Base-by-base conservation (phyloP, 1,284 basidiomycete genomes). In the Wolfiporia cocos region DNA sequence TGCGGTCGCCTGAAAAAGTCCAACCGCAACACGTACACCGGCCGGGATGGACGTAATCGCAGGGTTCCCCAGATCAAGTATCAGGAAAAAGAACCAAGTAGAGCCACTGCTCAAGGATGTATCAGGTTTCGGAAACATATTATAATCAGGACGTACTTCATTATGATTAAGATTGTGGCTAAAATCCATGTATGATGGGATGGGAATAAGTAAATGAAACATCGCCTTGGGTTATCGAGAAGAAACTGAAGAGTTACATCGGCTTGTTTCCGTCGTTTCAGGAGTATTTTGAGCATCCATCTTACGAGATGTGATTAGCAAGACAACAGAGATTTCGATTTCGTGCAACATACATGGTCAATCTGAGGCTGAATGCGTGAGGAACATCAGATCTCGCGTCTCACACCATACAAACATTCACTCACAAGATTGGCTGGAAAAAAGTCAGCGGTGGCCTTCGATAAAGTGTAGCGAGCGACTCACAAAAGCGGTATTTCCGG, bases 131-230 rank as follows among this genome's bases (percentile, higher is more conserved):
- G 36, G 23, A 6, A 17, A 6, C 21, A 12, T 2, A 24, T 2
- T 29, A 9, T 2, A 9, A 11, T 10, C 39, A 28, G 12, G 4
- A 63, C 76, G 49, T 53, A 90, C 85, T 81, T 92, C 24, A 97
- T 69, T 3, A 69, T 56, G 7, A 86, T 32, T 0, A 87, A 61
- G 34, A 96, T 53, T 1, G 78, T 75, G 0, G 92, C 50, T 12
- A 97, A 75, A 54, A 94, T 91, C 90, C 92, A 95, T 2, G 94
- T 98, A 59, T 98, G 93, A 51, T 92, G 89, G 0, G 91, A 85
- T 0, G 95, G 95, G 57, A 99, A 98, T 5, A 99, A 76, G 61
- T 96, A 94, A 30, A 95, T 81, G 59, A 92, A 98, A 67, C 94
- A 92, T 49, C 94, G 78, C 19, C 94, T 78, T n/a, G 95, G 95